Base-by-base conservation (phyloP, 2,329 filamentous ascomycete genomes). In the Fusarium oxysporum region DNA sequence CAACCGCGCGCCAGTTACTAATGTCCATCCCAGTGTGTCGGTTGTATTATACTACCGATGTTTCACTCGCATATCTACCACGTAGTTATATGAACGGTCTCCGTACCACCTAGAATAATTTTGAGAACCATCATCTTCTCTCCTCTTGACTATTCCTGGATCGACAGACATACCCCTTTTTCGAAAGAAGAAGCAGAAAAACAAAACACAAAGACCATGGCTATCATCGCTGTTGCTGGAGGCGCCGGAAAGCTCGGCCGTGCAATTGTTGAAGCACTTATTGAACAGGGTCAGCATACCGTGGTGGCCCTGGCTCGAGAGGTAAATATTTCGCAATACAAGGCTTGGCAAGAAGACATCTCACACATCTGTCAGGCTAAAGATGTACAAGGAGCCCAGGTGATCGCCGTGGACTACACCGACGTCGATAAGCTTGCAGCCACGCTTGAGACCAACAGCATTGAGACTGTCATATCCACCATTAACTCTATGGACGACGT, bases 81-180 rank as follows among this genome's bases (percentile, higher is more conserved):
- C 4, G 48, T 3, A 37, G 5, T 5, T 53, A 21, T 37, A 53
- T 53, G 6, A 35, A 16, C 8, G 3, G 19, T 21, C 21, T 16
- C 45, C 17, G 6, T 13, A 14, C 21, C 21, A 17, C 6, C 9
- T 8, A 8, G 8, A 28, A 45, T n/a, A 16, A 0, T 17, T 32
- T 48, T 17, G 6, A 11, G 5, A 19, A 9, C 3, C 6, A 19
- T 35, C 30, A 25, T 14, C 8, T n/a, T 35, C 12, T 14, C 8
- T 25, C 17, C 14, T 1, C 13, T 37, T 14, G 0, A 23, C 3
- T 25, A 1, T 5, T 14, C 25, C n/a, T 25, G 8, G 6, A 8
- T 9, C 30, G 10, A 25, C 4, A 35, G 2, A 14, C n/a, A 14
- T 25, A 35, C 16, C 5, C 5, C 16, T 3, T 14, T 13, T 16